Conservation (phyloP, 2,329 filamentous ascomycete species). For the Colletotrichum sp. region DNA sequence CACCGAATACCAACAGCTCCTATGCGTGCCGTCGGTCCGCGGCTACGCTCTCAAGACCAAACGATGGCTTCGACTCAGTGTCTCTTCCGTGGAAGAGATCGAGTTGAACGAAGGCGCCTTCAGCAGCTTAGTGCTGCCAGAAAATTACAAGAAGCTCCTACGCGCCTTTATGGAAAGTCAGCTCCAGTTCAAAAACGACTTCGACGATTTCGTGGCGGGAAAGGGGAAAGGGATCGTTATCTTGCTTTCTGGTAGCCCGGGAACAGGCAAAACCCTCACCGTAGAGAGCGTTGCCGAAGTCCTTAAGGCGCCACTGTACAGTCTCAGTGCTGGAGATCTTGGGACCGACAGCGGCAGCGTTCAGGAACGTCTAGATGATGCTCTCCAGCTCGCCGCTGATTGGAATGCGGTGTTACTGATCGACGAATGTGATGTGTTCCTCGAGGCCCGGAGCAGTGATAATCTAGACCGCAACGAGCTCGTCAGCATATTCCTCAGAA, state of each 20-base stretch:
- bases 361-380: neutral
- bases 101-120: slow-evolving; percentile 54
- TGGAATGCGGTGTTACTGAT: slow-evolving; percentile 87
- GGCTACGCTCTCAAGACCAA: slow-evolving; percentile 36
- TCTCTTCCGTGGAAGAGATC: slow-evolving; percentile 48
- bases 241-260: neutral
- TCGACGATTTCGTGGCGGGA: slow-evolving; percentile 41
- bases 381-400: neutral
- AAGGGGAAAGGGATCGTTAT: slow-evolving; percentile 7
- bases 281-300: slow-evolving; percentile 23
- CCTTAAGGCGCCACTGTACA: neutral
- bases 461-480: neutral
- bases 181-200: slow-evolving; percentile 38
- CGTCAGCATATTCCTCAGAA: slow-evolving; percentile 40
- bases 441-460: slow-evolving; percentile 72
- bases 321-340: neutral
- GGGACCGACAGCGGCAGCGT: neutral
- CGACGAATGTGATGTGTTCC: slow-evolving; percentile 84
- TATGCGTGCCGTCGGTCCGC: slow-evolving; percentile 40
- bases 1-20: slow-evolving; percentile 34
- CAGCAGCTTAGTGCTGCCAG: slow-evolving; percentile 49
- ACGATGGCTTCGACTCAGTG: slow-evolving; percentile 39
- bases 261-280: slow-evolving; percentile 6
- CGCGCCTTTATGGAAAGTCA: slow-evolving; percentile 53
- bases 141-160: slow-evolving; percentile 54